Conservation (phyloP, 352 stramenopile genomes). For the Salisapilia sapeloensis region DNA sequence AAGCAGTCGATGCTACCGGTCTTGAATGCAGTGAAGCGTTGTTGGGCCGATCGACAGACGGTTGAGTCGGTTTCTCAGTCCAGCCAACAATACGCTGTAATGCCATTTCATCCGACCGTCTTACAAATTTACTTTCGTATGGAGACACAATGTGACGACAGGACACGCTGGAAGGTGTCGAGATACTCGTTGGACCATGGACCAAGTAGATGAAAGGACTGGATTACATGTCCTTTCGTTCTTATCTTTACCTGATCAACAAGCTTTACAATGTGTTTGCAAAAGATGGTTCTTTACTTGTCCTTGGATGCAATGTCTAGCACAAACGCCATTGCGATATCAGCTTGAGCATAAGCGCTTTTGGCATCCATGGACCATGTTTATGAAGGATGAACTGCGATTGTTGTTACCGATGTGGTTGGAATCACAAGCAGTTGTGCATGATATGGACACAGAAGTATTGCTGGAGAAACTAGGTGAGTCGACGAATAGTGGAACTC, state of each 20-base stretch:
- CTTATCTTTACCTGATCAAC: slow-evolving; percentile 19
- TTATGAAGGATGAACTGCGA: slow-evolving; percentile 16
- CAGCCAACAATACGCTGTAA: too few species aligned
- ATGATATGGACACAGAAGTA: slow-evolving; percentile 19
- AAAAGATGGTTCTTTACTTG: slow-evolving; percentile 39
- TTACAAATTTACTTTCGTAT: too few species aligned
- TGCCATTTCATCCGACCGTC: too few species aligned
- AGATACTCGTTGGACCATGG: too few species aligned
- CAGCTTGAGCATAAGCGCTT: slow-evolving; percentile 33
- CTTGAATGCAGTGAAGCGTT: too few species aligned
- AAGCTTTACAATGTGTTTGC: slow-evolving; percentile 22
- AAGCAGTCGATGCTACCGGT: too few species aligned
- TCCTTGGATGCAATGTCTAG: slow-evolving; percentile 17
- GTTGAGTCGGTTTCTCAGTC: too few species aligned
- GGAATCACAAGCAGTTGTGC: slow-evolving; percentile 9
- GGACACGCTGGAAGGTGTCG: too few species aligned
- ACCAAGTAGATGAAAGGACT: too few species aligned
- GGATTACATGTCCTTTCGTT: slow-evolving; percentile 13
- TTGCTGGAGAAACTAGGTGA: slow-evolving; percentile 36
- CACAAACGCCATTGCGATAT: slow-evolving; percentile 28
- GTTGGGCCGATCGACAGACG: too few species aligned
- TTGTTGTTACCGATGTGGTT: slow-evolving; percentile 20
- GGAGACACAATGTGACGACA: too few species aligned
- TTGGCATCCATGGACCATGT: slow-evolving; percentile 32
- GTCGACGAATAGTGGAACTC: slow-evolving; percentile 43